Evolutionary conservation across 1,284 basidiomycete species (phyloP).

Genomic region (Ustilago xerochloae): DNA sequence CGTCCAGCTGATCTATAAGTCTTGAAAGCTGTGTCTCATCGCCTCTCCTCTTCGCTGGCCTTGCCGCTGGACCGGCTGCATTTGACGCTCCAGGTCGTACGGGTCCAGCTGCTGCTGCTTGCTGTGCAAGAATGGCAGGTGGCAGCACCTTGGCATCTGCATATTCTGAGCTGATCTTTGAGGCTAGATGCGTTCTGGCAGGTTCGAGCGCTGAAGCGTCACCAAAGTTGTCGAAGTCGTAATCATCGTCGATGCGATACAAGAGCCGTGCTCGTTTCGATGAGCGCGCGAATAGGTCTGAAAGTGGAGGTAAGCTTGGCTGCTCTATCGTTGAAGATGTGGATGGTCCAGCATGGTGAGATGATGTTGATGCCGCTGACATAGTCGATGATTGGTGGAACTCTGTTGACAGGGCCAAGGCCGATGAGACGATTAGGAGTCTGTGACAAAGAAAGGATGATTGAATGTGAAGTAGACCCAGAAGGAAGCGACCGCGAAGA

Average conservation of each 20-base stretch:
- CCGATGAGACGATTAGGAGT: not conserved
- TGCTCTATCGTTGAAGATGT: slow-evolving; percentile 10
- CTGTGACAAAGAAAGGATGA: too few species aligned
- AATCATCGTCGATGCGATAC: slow-evolving; percentile 39
- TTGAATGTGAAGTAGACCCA: not conserved
- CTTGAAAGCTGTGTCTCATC: slow-evolving; percentile 25
- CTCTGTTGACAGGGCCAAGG: not conserved
- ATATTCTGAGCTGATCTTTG: slow-evolving; percentile 86
- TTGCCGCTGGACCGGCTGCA: slow-evolving; percentile 3
- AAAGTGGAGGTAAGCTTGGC: slow-evolving; percentile 31
- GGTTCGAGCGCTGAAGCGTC: slow-evolving; percentile 27
- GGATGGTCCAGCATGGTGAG: slow-evolving; percentile 19
- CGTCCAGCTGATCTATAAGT: slow-evolving; percentile 45
- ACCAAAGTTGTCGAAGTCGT: slow-evolving; percentile 45
- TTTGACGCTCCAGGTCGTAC: slow-evolving; percentile 26
- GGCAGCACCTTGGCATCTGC: slow-evolving; percentile 86
- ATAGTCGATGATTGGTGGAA: not conserved
- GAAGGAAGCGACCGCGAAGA: slow-evolving; percentile 17
- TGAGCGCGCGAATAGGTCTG: slow-evolving; percentile 44
- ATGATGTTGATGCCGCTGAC: slow-evolving; percentile 15
- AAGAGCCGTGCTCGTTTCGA: slow-evolving; percentile 44
- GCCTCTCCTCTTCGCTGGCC: slow-evolving; percentile 20
- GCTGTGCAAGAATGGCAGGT: slow-evolving; percentile 81
- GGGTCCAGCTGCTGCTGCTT: slow-evolving; percentile 79
- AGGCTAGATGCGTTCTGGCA: slow-evolving; percentile 71